phyloP scores from a whole-genome alignment of 2,329 filamentous ascomycete genomes.

The Cordyceps cicadae region DNA sequence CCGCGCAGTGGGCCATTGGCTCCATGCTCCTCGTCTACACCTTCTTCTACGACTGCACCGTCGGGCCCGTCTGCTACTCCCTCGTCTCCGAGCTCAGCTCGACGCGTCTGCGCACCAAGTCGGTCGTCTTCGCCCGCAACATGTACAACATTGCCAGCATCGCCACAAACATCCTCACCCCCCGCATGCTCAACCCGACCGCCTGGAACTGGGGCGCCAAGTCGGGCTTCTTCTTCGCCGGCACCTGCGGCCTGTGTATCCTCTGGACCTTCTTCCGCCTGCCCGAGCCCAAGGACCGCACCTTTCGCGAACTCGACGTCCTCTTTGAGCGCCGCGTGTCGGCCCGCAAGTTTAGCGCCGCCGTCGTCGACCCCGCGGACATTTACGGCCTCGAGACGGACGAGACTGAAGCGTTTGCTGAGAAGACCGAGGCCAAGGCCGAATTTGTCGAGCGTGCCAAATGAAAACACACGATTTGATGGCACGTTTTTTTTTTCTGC shows the following conservation, averaged over 20 bases:
- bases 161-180: slow-evolving; percentile 36
- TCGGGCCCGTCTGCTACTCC: slow-evolving; percentile 65
- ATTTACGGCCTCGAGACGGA: slow-evolving; percentile 1
- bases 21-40: slow-evolving; percentile 35
- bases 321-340: slow-evolving; percentile 40
- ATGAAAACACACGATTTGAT: not conserved
- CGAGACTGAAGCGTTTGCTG: not conserved
- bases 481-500: not conserved
- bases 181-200: slow-evolving; percentile 38
- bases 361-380: slow-evolving; percentile 17
- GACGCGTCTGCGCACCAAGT: slow-evolving; percentile 38
- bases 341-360: slow-evolving; percentile 33
- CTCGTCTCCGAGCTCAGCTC: slow-evolving; percentile 53
- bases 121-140: slow-evolving; percentile 36
- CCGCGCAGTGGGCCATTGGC: slow-evolving; percentile 30
- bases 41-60: slow-evolving; percentile 32
- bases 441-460: slow-evolving; percentile 1
- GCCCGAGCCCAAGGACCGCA: slow-evolving; percentile 46
- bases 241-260: slow-evolving; percentile 35
- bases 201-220: slow-evolving; percentile 41
- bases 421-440: slow-evolving; percentile 1
- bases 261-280: slow-evolving; percentile 45
- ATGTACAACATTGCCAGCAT: slow-evolving; percentile 43
- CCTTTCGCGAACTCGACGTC: slow-evolving; percentile 47
- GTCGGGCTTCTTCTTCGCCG: slow-evolving; percentile 39